Evolutionary conservation across 495 filamentous ascomycete species (phyloP), one percentile per base, ranked within the genome.

Genomic region (Parathielavia hyrcaniae): DNA sequence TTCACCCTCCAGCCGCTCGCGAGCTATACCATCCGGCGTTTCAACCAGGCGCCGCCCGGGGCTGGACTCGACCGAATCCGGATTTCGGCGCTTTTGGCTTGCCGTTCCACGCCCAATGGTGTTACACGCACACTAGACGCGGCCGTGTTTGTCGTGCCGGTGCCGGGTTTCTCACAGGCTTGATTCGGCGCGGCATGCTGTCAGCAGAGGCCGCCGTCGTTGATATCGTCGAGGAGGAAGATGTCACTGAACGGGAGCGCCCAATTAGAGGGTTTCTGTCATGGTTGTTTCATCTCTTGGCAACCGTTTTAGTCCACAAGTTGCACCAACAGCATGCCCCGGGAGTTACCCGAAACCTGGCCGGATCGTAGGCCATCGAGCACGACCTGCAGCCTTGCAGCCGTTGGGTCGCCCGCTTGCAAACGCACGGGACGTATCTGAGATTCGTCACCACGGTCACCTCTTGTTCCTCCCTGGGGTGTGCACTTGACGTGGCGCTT

Each of bases 161-260:
- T 20, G 16, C 59, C 47, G 40, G 49, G 53, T 43, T 19, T 43
- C 52, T 48, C 30, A 48, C n/a, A 13, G 54, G 23, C 20, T 44
- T 50, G 39, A 44, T 50, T 58, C 54, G 61, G 47, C 34, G 11
- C 38, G 12, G 45, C 26, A 11, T 40, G 16, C 19, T 30, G 54
- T 41, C 56, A 62, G 53, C 60, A 60, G 63, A 65, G 63, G 63
- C 63, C 63, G 63, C 63, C 63, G 46, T 60, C 14, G 14, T 38
- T 50, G n/a, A n/a, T n/a, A n/a, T n/a, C 48, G 36, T 32, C 32
- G 32, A 7, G 26, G 26, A 17, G 40, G 40, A n/a, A 40, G 30
- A 35, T 23, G 39, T 34, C 5, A n/a, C 13, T 19, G 32, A 30
- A 11, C 39, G 30, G 26, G 16, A 17, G 7, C n/a, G 17, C 16